Conservation (phyloP, 371 early-diverging fungal genomes). For the Homolaphlyctis polyrhiza region DNA sequence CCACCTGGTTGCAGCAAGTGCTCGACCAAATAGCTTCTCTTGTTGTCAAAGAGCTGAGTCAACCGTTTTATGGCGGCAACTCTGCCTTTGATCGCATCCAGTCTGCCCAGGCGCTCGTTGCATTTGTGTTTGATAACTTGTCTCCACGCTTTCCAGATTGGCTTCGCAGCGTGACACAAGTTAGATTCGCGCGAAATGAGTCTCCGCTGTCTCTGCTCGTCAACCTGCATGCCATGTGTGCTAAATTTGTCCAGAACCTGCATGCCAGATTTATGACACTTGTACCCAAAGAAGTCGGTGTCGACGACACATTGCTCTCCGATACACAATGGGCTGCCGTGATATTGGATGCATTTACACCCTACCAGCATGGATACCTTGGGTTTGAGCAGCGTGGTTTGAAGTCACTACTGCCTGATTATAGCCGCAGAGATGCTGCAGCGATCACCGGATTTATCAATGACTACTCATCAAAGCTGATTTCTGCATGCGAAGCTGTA, state of each 20-base stretch:
- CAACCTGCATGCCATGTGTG: constrained; percentile 28
- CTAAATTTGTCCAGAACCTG: constrained; percentile 20
- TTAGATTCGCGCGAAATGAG: constrained; percentile 41
- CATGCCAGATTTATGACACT: constrained; percentile 46
- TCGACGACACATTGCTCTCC: too few species aligned
- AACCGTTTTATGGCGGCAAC: too few species aligned
- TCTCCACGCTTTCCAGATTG: neutral
- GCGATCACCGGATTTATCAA: constrained; percentile 31
- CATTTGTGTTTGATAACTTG: neutral
- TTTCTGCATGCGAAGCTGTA: constrained; percentile 39
- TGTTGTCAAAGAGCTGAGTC: too few species aligned
- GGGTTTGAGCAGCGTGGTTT: constrained; percentile 34
- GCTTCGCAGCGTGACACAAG: neutral
- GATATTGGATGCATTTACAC: constrained; percentile 51
- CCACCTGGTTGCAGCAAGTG: too few species aligned
- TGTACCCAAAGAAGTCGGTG: constrained; percentile 56
- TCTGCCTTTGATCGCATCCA: too few species aligned
- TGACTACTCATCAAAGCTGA: constrained; percentile 37
- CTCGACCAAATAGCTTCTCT: too few species aligned
- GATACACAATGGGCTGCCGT: neutral
- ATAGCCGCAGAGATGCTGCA: constrained; percentile 15
- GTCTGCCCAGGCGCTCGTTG: constrained; percentile 39
- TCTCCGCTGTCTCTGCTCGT: constrained; percentile 47
- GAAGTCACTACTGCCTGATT: constrained; percentile 29
- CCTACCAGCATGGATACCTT: constrained; percentile 58